A percentile compares a stretch with the other conserved stretches of the same genome.
These are phyloP conservation scores for Trypanosoma vivax DNA, from an alignment of 208 protist genomes.

Conservation along the genomic window DNA sequence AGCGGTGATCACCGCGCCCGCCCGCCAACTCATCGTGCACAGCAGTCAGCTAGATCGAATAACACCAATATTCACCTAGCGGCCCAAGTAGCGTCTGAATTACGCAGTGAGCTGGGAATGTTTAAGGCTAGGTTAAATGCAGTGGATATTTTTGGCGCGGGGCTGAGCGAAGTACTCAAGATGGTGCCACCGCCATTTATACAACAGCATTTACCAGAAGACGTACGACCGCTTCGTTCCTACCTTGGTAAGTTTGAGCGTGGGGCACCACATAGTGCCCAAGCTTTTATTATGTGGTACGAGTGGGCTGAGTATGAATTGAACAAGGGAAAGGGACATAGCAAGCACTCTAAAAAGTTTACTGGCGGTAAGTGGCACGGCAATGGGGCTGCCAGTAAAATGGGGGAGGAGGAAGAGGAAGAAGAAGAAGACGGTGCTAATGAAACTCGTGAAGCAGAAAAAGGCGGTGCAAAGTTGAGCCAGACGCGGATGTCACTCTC, in stretches of 20 bases:
- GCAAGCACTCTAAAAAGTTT: slow-evolving; percentile 12
- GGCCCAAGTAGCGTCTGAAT: slow-evolving; percentile 61
- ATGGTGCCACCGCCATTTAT: slow-evolving; percentile 75
- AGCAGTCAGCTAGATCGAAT: slow-evolving; percentile 39
- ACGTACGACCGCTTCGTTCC: slow-evolving; percentile 52
- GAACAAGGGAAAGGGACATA: slow-evolving; percentile 35
- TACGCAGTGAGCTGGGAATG: slow-evolving; percentile 50
- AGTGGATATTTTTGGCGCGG: slow-evolving; percentile 36
- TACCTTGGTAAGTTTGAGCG: slow-evolving; percentile 72
- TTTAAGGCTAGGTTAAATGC: slow-evolving; percentile 49
- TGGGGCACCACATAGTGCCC: slow-evolving; percentile 39
- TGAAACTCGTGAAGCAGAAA: slow-evolving; percentile 6
- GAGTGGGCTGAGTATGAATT: slow-evolving; percentile 79
- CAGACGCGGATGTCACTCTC: slow-evolving; percentile 47
- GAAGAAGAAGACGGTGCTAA: slow-evolving; percentile 4
- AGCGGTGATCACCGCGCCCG: not conserved
- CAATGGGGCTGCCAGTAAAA: not conserved
- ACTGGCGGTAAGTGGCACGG: not conserved
- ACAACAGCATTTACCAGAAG: slow-evolving; percentile 63
- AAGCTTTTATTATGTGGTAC: slow-evolving; percentile 70
- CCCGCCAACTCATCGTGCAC: not conserved
- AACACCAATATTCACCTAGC: slow-evolving; percentile 76
- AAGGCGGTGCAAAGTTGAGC: slow-evolving; percentile 27
- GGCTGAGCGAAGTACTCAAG: slow-evolving; percentile 60
- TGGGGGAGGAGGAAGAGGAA: slow-evolving; percentile 12